A percentile compares a stretch with the other conserved stretches of the same genome.
Conservation (phyloP, 176 grass and related monocot genomes). For the Oryza meridionalis region DNA sequence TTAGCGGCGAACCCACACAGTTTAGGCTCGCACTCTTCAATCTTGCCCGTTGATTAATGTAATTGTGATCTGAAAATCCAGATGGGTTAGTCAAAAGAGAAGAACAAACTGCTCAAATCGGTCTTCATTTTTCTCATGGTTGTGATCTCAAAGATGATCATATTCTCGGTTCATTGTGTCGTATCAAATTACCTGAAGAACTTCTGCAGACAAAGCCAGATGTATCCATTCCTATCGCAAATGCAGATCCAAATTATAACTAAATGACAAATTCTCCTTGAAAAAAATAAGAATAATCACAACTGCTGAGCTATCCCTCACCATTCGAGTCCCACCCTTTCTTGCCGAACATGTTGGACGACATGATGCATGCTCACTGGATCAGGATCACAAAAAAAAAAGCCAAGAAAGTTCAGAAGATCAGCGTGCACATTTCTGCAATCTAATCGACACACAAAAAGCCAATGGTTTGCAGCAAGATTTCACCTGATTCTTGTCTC, state of each 20-base stretch:
- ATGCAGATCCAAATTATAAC: background rate
- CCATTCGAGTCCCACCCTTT: constrained; percentile 60
- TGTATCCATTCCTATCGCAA: constrained; percentile 1
- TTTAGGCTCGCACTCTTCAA: constrained; percentile 54
- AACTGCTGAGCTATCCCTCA: constrained; percentile 10
- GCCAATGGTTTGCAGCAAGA: background rate
- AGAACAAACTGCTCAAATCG: background rate
- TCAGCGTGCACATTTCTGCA: background rate
- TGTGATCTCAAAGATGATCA: too few relatives aligned
- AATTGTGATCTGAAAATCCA: constrained; percentile 52
- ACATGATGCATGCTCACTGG: constrained; percentile 47
- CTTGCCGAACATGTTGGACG: constrained; percentile 65
- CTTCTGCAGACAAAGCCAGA: constrained; percentile 38
- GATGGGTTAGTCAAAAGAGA: background rate
- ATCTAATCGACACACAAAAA: background rate
- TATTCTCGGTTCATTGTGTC: background rate
- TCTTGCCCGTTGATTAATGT: constrained; percentile 34
- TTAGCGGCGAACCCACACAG: constrained; percentile 21
- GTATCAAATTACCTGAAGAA: constrained; percentile 38
- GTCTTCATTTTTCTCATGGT: background rate
- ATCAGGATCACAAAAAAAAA: background rate
- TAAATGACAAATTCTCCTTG: background rate
- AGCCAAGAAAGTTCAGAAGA: constrained; percentile 13
- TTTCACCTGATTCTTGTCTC: constrained; percentile 40
- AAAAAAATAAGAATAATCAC: background rate